Conservation (phyloP, 345 rosid species). For the Geranium brycei region DNA sequence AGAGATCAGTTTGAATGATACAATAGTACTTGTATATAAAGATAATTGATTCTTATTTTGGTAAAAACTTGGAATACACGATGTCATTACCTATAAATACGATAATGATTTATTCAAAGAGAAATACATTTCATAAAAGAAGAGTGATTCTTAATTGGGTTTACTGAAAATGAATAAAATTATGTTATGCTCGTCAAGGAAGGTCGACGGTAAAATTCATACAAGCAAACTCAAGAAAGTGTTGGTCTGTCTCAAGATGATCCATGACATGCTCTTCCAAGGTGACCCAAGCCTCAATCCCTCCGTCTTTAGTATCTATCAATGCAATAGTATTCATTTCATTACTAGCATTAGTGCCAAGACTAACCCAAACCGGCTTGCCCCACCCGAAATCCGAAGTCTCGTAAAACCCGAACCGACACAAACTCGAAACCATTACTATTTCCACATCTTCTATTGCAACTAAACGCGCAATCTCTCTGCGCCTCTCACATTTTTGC, state of each 20-base stretch:
- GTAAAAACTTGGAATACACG: too few relatives aligned
- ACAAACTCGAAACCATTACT: slow-evolving; percentile 19
- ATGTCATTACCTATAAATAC: too few relatives aligned
- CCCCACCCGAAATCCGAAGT: slow-evolving; percentile 29
- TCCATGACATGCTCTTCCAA: slow-evolving; percentile 29
- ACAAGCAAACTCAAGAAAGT: slow-evolving; percentile 25
- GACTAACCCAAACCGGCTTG: slow-evolving; percentile 27
- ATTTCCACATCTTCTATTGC: slow-evolving; percentile 25
- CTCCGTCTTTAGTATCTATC: slow-evolving; percentile 24
- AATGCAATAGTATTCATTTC: slow-evolving; percentile 14
- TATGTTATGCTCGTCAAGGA: slow-evolving; percentile 10
- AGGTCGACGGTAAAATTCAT: slow-evolving; percentile 20
- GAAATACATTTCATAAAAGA: too few relatives aligned
- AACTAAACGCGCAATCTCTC: too few relatives aligned
- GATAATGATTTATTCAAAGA: too few relatives aligned
- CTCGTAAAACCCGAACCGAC: slow-evolving; percentile 15
- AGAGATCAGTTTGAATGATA: too few relatives aligned
- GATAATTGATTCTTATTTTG: too few relatives aligned
- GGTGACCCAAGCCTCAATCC: slow-evolving; percentile 38
- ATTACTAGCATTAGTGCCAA: background rate
- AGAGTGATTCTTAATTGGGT: too few relatives aligned
- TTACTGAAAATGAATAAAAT: too few relatives aligned
- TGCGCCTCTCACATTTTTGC: too few relatives aligned
- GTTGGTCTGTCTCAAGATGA: slow-evolving; percentile 23
- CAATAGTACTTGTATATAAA: too few relatives aligned